A percentile compares a stretch with the other conserved stretches of the same genome.
Conservation (phyloP, 2,329 filamentous ascomycete genomes). For the Penicillium brasilianum region DNA sequence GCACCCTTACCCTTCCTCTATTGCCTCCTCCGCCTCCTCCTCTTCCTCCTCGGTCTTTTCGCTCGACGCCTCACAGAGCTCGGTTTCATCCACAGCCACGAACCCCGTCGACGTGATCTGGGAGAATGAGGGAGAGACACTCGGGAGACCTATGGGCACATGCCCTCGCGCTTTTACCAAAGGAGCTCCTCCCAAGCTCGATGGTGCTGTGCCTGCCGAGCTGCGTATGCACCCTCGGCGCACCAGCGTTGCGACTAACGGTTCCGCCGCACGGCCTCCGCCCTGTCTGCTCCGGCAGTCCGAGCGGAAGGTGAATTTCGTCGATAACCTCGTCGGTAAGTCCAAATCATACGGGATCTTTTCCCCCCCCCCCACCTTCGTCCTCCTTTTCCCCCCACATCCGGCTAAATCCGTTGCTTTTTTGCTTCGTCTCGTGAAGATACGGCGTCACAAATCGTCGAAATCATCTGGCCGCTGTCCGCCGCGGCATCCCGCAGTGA, state of each 20-base stretch:
- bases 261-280: conserved; percentile 63
- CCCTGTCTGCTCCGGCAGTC: conserved; percentile 82
- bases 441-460: conserved; percentile 95
- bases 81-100: conserved; percentile 70
- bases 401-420: conserved; percentile 32
- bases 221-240: conserved; percentile 60
- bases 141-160: conserved; percentile 33
- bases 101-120: conserved; percentile 62
- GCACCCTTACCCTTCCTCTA: conserved; percentile 69
- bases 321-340: conserved; percentile 98
- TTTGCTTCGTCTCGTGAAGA: conserved; percentile 59
- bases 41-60: conserved; percentile 81
- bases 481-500: conserved; percentile 78
- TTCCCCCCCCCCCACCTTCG: conserved; percentile 40
- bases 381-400: conserved; percentile 1
- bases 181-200: conserved; percentile 37
- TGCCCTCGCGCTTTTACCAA: conserved; percentile 36
- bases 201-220: conserved; percentile 46
- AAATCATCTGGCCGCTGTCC: conserved; percentile 94
- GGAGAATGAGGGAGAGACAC: conserved; percentile 45
- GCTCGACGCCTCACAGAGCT: conserved; percentile 68
- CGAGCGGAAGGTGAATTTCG: conserved; percentile 92
- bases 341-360: conserved; percentile 31
- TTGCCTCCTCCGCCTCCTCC: conserved; percentile 76
- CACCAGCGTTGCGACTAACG: conserved; percentile 55